Base-by-base conservation (phyloP, 768 basidiomycete genomes). In the Calvatia gigantea region DNA sequence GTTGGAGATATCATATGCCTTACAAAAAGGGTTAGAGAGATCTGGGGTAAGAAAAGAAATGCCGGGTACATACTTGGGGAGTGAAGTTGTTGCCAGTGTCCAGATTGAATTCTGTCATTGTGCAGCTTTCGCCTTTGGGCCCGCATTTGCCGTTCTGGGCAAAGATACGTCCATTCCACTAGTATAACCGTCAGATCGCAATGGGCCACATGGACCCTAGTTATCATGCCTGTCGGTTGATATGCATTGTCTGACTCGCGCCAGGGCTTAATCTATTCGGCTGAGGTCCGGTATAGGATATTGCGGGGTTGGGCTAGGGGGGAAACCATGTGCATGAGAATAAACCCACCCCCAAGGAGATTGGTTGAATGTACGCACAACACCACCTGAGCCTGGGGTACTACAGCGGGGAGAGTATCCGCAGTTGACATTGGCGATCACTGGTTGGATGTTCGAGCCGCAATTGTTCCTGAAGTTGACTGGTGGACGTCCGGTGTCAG, bases 141-240 rank as follows among this genome's bases (percentile, higher is more conserved):
- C 75, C 75, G 48, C 75, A 76, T 0, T 35, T 39, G 2, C 73
- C 71, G 54, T 71, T 72, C 55, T 73, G 68, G 46, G 66, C 64
- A 61, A 74, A 75, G 50, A 75, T 67, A 29, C 75, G 70, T 21
- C 75, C 75, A 52, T 74, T 73, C 73, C 73, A 76, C 72, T 75
- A 28, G 19, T 21, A 27, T 43, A 27, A 2, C 23, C 4, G 23
- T 31, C 15, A 43, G 25, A 14, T 19, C 27, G 23, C 19, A 12
- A 2, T 39, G 17, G 12, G 23, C 8, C 6, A 21, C 11, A 45
- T 27, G 33, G 21, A 9, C 5, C 5, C 28, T 19, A 14, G 4
- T 17, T 27, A 0, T 39, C 55, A 46, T 56, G 69, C 71, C 61
- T 68, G 64, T 11, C 60, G 60, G 55, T 68, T 68, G 29, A 73